Percentiles rank a stretch among this genome's conserved stretches.
These are phyloP conservation scores for Circinella umbellata DNA, from an alignment of 371 early-diverging fungal genomes.

Conservation along the genomic window DNA sequence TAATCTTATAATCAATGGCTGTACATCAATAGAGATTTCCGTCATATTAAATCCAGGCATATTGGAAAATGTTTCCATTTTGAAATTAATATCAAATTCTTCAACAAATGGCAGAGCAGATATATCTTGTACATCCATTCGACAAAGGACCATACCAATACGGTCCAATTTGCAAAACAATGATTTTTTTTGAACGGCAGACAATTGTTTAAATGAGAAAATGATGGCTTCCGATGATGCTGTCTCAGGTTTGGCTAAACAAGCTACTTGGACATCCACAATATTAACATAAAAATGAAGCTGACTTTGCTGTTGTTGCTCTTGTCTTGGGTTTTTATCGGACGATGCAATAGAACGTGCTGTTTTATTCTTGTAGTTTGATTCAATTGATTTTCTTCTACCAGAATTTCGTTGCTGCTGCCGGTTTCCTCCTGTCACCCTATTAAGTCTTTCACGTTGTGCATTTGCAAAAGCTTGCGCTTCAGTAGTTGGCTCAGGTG, in stretches of 20 bases:
- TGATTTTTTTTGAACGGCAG: conserved; percentile 69
- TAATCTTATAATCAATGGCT: conserved; percentile 68
- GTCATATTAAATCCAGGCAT: conserved; percentile 60
- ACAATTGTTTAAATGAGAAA: conserved; percentile 76
- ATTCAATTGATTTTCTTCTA: conserved; percentile 9
- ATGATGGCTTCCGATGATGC: conserved; percentile 87
- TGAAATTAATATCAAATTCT: conserved; percentile 73
- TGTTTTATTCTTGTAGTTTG: neutral
- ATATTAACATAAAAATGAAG: conserved; percentile 73
- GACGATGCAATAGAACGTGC: neutral
- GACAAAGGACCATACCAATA: conserved; percentile 88
- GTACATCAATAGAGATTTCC: conserved; percentile 64
- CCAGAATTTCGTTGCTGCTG: conserved; percentile 13
- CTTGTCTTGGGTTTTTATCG: conserved; percentile 3
- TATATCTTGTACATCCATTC: conserved; percentile 78
- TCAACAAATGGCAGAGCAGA: conserved; percentile 85
- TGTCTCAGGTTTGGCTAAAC: conserved; percentile 78
- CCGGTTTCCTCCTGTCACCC: conserved; percentile 1
- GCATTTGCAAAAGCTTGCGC: conserved; percentile 50
- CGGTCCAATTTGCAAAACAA: conserved; percentile 72
- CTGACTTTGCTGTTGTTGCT: conserved; percentile 7
- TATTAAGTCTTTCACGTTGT: conserved; percentile 21
- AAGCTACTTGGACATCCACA: conserved; percentile 80
- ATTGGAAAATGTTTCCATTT: conserved; percentile 62
- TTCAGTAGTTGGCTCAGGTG: conserved; percentile 31